Conservation (phyloP, 108 stramenopile genomes). For the Cyclotella distinguenda region DNA sequence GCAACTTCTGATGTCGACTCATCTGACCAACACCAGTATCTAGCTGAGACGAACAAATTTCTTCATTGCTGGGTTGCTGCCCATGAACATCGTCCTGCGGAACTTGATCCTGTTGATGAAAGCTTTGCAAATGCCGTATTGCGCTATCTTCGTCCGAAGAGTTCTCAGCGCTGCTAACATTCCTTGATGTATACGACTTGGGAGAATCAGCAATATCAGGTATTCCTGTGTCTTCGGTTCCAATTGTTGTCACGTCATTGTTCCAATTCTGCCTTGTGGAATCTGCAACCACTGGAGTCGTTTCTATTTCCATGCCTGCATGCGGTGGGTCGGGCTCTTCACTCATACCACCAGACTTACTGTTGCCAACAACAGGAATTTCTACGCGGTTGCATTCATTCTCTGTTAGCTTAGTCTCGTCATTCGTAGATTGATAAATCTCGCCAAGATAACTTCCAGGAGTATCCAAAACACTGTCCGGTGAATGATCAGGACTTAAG, state of each 20-base stretch:
- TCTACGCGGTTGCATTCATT: too few species aligned
- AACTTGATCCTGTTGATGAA: background rate
- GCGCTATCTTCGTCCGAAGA: slow-evolving; percentile 9
- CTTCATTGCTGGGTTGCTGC: too few species aligned
- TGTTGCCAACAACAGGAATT: too few species aligned
- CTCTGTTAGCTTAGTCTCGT: too few species aligned
- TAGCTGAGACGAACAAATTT: too few species aligned
- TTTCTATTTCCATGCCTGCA: too few species aligned
- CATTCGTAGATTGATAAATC: background rate
- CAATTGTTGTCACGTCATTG: too few species aligned
- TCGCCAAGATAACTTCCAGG: slow-evolving; percentile 5
- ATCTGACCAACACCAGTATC: background rate
- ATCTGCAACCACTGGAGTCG: too few species aligned
- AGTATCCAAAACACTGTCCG: slow-evolving; percentile 14
- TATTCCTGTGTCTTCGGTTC: background rate
- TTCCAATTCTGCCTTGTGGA: too few species aligned
- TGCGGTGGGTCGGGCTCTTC: too few species aligned
- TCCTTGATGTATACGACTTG: background rate
- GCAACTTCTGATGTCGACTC: slow-evolving; percentile 2
- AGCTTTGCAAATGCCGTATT: background rate
- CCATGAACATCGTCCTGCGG: background rate
- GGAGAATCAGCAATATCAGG: slow-evolving; percentile 4
- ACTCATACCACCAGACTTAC: too few species aligned
- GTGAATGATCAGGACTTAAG: slow-evolving; percentile 2
- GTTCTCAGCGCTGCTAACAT: background rate